Base-by-base conservation (phyloP, 2,329 filamentous ascomycete species). In the Hypoxylon sp. region DNA sequence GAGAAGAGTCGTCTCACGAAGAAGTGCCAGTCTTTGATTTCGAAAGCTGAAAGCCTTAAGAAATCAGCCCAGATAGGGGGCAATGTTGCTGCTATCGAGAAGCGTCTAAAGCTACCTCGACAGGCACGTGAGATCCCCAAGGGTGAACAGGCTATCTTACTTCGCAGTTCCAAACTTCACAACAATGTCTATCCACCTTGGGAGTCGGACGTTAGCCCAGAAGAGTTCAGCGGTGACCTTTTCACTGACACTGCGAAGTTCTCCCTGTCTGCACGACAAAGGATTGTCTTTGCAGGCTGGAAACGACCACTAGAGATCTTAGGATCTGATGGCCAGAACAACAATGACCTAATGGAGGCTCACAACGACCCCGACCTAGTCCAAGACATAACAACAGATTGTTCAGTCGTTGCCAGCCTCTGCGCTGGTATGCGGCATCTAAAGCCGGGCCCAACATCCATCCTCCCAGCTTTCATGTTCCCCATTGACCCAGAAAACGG, bases 311-410 rank as follows among this genome's bases (percentile, higher is more conserved):
- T 78, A 14, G 90, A 97, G 63, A 84, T 94, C 22, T 81, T 92
- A n/a, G 80, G 84, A 14, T 26, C 62, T 33, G 22, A 46, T 1
- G 54, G 22, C 46, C 42, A 59, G 19, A 67, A 17, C 48, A 52
- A 61, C 24, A 51, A 52, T 17, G 63, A 48, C 14, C 77, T 74
- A 70, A 80, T 77, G 79, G 70, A 70, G 37, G 77, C 86, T 14
- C 80, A 81, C 5, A 81, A 84, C 8, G 85, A 87, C 13, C 89
- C 92, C 68, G 95, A 99, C 79, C 86, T 99, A 6, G 94, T 98
- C 2, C 96, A 99, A 80, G 96, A 99, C 80, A 90, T 97, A 66
- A 94, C 95, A 4, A 97, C 95, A 0, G 96, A 99, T 79, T 99
- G 96, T 78, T 98, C 96, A 1, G 95, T 99, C 3, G 95, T 99